Evolutionary conservation across 164 flowering plant genomes (phyloP).

Genomic region (Santalum album): DNA sequence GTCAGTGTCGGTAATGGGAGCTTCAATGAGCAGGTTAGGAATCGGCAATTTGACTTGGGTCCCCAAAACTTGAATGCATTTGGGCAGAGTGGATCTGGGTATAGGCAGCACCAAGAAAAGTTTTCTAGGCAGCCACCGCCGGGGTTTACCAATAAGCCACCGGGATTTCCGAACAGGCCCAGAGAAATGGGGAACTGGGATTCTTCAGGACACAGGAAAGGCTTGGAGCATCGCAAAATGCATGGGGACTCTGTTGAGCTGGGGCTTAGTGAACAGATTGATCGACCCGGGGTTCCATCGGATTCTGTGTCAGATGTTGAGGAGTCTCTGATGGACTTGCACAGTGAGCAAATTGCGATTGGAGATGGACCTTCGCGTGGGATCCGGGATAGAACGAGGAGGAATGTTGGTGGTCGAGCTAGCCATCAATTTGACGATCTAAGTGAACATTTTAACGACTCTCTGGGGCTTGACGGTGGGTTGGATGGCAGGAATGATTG

Average conservation of each 20-base stretch:
- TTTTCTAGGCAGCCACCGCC: slow-evolving; percentile 25
- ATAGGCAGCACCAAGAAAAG: slow-evolving; percentile 13
- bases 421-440: slow-evolving; percentile 28
- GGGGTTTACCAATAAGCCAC: slow-evolving; percentile 40
- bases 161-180: slow-evolving; percentile 39
- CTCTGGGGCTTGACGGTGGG: slow-evolving; percentile 39
- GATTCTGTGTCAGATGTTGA: slow-evolving; percentile 38
- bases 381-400: slow-evolving; percentile 10
- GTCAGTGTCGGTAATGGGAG: slow-evolving; percentile 9
- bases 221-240: slow-evolving; percentile 11
- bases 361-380: slow-evolving; percentile 5
- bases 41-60: slow-evolving; percentile 9
- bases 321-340: slow-evolving; percentile 29
- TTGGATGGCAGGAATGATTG: slow-evolving; percentile 23
- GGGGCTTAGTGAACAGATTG: slow-evolving; percentile 45
- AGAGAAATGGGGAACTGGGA: slow-evolving; percentile 25
- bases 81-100: slow-evolving; percentile 9
- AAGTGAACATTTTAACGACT: slow-evolving; percentile 34
- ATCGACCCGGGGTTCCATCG: slow-evolving; percentile 44
- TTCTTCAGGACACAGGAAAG: slow-evolving; percentile 11
- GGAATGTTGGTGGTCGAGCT: slow-evolving; percentile 9
- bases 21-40: slow-evolving; percentile 11
- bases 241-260: slow-evolving; percentile 5
- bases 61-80: slow-evolving; percentile 15
- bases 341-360: slow-evolving; percentile 16